A percentile compares a stretch with the other conserved stretches of the same genome.
Evolutionary conservation across 75 land plant species (phyloP).

Genomic region (Pseudotsuga menziesii): DNA sequence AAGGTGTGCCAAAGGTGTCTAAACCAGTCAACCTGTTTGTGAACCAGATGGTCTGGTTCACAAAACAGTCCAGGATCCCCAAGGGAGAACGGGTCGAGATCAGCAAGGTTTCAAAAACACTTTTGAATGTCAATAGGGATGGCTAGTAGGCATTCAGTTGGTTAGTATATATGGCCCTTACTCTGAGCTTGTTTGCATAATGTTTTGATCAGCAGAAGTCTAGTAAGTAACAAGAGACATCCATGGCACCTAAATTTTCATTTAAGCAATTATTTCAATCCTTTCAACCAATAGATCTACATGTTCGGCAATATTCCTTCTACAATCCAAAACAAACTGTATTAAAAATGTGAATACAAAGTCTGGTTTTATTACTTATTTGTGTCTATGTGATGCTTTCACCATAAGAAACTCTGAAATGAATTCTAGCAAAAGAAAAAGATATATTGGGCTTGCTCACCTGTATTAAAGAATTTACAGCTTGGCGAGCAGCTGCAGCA

Average conservation of each 20-base stretch:
- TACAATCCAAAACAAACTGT: neutral
- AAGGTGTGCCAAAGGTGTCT: too few species aligned
- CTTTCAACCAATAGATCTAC: neutral
- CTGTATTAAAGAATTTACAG: constrained; percentile 67
- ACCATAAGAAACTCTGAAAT: neutral
- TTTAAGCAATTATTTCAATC: neutral
- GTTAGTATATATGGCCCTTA: neutral
- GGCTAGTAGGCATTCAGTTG: too few species aligned
- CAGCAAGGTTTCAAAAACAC: too few species aligned
- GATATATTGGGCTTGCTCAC: constrained; percentile 17
- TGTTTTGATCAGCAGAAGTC: neutral
- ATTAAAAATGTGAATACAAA: neutral
- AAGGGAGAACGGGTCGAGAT: too few species aligned
- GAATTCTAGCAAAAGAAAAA: neutral
- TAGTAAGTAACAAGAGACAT: neutral
- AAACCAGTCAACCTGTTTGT: too few species aligned
- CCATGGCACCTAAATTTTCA: neutral
- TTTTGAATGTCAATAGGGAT: too few species aligned
- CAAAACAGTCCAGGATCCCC: too few species aligned
- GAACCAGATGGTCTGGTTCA: too few species aligned
- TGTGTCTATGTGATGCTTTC: neutral
- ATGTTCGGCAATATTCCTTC: neutral
- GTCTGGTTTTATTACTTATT: neutral
- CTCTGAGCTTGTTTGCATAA: neutral
- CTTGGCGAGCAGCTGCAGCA: constrained; percentile 48